These are phyloP conservation scores for Umbelopsis sp. DNA, from an alignment of 192 early-diverging fungal species.

Conservation along the genomic window DNA sequence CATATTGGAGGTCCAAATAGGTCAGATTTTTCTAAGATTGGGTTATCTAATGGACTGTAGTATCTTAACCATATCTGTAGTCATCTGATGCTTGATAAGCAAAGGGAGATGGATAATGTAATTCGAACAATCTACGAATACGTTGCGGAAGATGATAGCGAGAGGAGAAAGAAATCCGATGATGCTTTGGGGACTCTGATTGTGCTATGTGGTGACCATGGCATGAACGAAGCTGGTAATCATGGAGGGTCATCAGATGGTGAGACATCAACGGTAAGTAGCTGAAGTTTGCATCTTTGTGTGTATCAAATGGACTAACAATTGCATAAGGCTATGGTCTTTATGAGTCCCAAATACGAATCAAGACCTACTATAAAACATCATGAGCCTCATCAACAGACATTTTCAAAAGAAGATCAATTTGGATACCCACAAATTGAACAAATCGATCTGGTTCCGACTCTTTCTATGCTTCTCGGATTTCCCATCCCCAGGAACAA, in stretches of 20 bases:
- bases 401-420: conserved; percentile 18
- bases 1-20: conserved; percentile 68
- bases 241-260: conserved; percentile 59
- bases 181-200: conserved; percentile 64
- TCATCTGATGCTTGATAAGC: conserved; percentile 72
- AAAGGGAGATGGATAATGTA: conserved; percentile 75
- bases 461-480: conserved; percentile 76
- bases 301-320: background rate
- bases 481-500: conserved; percentile 94
- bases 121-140: conserved; percentile 56
- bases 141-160: conserved; percentile 44
- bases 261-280: conserved; percentile 54
- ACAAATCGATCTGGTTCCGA: conserved; percentile 92
- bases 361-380: conserved; percentile 20
- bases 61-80: conserved; percentile 29
- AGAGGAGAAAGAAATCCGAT: conserved; percentile 34
- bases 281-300: background rate
- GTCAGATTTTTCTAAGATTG: conserved; percentile 2
- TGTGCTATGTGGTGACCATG: conserved; percentile 82
- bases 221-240: conserved; percentile 78
- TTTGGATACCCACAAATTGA: conserved; percentile 61
- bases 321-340: conserved; percentile 39
- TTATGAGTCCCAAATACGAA: conserved; percentile 51
- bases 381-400: background rate
- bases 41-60: background rate